A percentile compares a stretch with the other conserved stretches of the same genome.
phyloP scores from a whole-genome alignment of 2,329 filamentous ascomycete species.

The Teratosphaeria nubilosa region DNA sequence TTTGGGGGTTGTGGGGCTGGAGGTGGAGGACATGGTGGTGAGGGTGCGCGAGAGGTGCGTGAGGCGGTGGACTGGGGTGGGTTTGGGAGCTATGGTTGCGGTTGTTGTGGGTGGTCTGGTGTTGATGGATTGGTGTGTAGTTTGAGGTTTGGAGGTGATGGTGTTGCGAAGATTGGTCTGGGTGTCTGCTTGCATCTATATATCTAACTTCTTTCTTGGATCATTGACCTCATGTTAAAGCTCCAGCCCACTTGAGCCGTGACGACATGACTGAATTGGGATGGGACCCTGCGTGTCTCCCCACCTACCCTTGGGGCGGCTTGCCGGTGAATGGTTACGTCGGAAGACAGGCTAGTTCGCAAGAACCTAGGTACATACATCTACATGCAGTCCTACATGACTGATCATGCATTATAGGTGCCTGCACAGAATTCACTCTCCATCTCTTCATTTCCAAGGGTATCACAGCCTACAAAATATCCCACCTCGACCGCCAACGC shows the following conservation, averaged over 20 bases:
- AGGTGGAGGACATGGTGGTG: constrained; percentile 37
- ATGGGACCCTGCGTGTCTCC: not conserved
- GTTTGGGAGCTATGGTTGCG: constrained; percentile 22
- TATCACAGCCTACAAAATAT: not conserved
- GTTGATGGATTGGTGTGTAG: not conserved
- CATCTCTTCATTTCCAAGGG: not conserved
- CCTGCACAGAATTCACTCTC: not conserved
- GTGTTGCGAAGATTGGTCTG: not conserved
- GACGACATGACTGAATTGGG: not conserved
- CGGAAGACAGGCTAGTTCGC: too few relatives aligned
- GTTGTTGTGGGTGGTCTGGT: not conserved
- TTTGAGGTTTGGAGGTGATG: not conserved
- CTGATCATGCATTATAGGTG: not conserved
- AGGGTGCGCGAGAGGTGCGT: constrained; percentile 26
- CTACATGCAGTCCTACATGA: too few relatives aligned
- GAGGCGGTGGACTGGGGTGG: constrained; percentile 25
- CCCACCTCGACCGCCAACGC: not conserved
- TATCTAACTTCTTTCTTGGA: not conserved
- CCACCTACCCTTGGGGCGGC: too few relatives aligned
- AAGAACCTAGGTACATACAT: too few relatives aligned
- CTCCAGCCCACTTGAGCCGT: not conserved
- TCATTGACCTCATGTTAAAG: not conserved
- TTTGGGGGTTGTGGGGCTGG: constrained; percentile 25
- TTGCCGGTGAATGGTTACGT: too few relatives aligned
- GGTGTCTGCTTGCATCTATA: not conserved